Percentiles rank a stretch among this genome's conserved stretches.
Evolutionary conservation across 2,329 filamentous ascomycete genomes (phyloP).

Genomic region (Xylariomycetidae sp.): DNA sequence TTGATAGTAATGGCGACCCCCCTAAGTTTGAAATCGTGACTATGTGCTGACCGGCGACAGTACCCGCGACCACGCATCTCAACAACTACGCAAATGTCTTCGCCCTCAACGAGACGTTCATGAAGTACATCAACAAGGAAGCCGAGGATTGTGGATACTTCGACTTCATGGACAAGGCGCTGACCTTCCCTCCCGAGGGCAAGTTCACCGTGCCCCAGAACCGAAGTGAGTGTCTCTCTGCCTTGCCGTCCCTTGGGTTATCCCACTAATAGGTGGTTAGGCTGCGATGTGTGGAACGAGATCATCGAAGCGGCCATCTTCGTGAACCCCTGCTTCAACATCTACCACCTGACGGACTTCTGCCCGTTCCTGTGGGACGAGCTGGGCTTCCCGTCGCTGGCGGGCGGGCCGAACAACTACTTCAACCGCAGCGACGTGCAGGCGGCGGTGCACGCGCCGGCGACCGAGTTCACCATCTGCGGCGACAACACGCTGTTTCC

Average conservation of each 20-base stretch:
- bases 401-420: slow-evolving; percentile 33
- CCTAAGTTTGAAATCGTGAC: no score
- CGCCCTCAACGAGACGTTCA: slow-evolving; percentile 1
- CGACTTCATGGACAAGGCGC: not conserved
- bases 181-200: slow-evolving; percentile 2
- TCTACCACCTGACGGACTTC: slow-evolving; percentile 59
- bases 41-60: not conserved
- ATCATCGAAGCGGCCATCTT: slow-evolving; percentile 38
- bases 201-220: not conserved
- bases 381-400: slow-evolving; percentile 34
- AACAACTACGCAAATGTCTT: slow-evolving; percentile 2
- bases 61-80: not conserved
- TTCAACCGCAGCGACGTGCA: slow-evolving; percentile 67
- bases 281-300: slow-evolving; percentile 9
- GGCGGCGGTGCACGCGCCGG: slow-evolving; percentile 53
- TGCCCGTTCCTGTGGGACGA: slow-evolving; percentile 61
- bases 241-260: slow-evolving; percentile 37
- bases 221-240: not conserved
- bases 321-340: slow-evolving; percentile 63
- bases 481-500: slow-evolving; percentile 32
- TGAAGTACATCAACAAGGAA: not conserved
- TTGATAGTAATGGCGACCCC: slow-evolving; percentile 38
- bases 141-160: slow-evolving; percentile 1
- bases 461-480: slow-evolving; percentile 28
- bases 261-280: slow-evolving; percentile 14